Percentiles rank a stretch among this genome's conserved stretches.
Conservation (phyloP, 1,284 basidiomycete species). For the Cutaneotrichosporon cyanovorans region DNA sequence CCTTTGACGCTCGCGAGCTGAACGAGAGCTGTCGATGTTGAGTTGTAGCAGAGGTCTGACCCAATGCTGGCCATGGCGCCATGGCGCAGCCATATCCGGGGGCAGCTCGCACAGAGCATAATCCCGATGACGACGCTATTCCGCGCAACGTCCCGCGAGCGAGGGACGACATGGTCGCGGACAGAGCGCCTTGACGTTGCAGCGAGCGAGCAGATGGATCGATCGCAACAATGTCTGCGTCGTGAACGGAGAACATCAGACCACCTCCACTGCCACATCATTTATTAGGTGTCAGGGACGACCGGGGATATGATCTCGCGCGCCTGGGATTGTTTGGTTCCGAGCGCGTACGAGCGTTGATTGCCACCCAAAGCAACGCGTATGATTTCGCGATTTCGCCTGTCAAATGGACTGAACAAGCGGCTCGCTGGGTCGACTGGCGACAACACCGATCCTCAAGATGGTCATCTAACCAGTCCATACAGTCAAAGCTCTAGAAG, state of each 20-base stretch:
- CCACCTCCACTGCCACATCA: neutral
- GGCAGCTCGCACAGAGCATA: neutral
- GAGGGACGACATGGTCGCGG: neutral
- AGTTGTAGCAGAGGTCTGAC: too few species aligned
- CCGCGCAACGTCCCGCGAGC: slow-evolving; percentile 4
- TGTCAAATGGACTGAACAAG: too few species aligned
- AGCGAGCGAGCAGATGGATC: neutral
- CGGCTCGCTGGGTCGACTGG: too few species aligned
- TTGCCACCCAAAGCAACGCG: slow-evolving; percentile 1
- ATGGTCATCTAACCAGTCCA: too few species aligned
- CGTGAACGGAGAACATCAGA: neutral
- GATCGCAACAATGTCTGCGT: too few species aligned
- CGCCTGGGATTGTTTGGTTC: slow-evolving; percentile 3
- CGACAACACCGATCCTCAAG: too few species aligned
- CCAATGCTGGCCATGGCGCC: too few species aligned
- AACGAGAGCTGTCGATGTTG: too few species aligned
- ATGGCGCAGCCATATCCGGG: too few species aligned
- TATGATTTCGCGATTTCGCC: neutral
- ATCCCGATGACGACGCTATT: neutral
- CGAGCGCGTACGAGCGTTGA: neutral
- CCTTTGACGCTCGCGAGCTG: neutral
- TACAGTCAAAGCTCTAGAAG: too few species aligned
- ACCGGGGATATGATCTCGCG: neutral
- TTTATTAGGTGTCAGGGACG: too few species aligned
- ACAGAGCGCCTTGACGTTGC: neutral